Evolutionary conservation across 2,329 filamentous ascomycete genomes (phyloP).

Genomic region (Ciborinia camelliae): DNA sequence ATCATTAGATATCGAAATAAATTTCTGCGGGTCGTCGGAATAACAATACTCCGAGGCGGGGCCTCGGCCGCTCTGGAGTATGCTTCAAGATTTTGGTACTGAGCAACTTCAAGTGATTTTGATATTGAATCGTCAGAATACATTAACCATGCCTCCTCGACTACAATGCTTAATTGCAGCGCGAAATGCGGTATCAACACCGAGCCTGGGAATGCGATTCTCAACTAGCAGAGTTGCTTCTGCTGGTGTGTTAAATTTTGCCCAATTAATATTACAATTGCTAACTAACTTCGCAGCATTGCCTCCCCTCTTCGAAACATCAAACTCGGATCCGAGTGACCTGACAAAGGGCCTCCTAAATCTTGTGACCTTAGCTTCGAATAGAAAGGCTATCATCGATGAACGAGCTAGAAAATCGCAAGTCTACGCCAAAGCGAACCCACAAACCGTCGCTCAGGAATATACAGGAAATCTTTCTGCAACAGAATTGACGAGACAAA

Average conservation of each 20-base stretch:
- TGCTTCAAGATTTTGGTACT: constrained; percentile 12
- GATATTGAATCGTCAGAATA: constrained; percentile 5
- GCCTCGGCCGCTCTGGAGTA: neutral
- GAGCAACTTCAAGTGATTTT: constrained; percentile 8
- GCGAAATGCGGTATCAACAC: constrained; percentile 19
- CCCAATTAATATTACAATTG: neutral
- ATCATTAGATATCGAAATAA: constrained; percentile 2
- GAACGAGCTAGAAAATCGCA: neutral
- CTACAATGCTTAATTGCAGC: constrained; percentile 35
- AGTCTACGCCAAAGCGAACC: too few relatives aligned
- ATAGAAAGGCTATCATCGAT: neutral
- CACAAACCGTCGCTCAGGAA: constrained; percentile 13
- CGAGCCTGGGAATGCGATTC: constrained; percentile 26
- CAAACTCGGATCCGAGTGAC: neutral
- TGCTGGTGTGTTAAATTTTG: constrained; percentile 27
- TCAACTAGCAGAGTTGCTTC: constrained; percentile 29
- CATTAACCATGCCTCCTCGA: constrained; percentile 31
- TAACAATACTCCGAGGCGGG: constrained; percentile 5
- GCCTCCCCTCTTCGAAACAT: neutral
- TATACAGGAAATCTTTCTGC: constrained; percentile 11
- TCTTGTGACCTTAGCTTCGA: neutral
- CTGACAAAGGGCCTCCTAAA: neutral
- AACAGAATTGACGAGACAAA: constrained; percentile 56
- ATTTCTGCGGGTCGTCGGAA: constrained; percentile 11
- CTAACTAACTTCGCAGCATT: neutral